Percentiles rank a stretch among this genome's conserved stretches.
Conservation (phyloP, 176 grass and related monocot species). For the Hyparrhenia diplandra region DNA sequence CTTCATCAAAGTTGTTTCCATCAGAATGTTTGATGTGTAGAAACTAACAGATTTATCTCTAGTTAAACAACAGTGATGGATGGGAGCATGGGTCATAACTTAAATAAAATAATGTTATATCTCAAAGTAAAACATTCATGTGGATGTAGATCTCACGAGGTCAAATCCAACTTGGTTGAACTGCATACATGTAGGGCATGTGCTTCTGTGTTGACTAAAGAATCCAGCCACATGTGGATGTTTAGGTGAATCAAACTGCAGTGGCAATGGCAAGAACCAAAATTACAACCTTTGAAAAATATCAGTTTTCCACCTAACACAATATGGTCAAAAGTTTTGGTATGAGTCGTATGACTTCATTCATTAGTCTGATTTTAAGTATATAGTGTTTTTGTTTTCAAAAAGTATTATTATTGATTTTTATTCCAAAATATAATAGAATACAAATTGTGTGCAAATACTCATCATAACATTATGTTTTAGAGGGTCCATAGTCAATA, state of each 20-base stretch:
- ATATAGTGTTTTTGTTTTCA: background rate
- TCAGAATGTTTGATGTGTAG: background rate
- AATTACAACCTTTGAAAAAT: background rate
- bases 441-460: background rate
- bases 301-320: background rate
- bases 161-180: slow-evolving; percentile 10
- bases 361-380: background rate
- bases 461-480: background rate
- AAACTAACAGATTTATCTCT: background rate
- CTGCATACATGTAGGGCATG: background rate
- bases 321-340: background rate
- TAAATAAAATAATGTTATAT: background rate
- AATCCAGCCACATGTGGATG: background rate
- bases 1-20: slow-evolving; percentile 5
- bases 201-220: slow-evolving; percentile 21
- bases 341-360: background rate
- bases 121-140: background rate
- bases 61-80: background rate
- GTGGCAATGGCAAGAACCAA: background rate
- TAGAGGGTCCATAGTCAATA: background rate
- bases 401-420: background rate
- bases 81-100: slow-evolving; percentile 11
- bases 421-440: background rate
- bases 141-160: background rate
- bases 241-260: background rate